These are phyloP conservation scores for Wickerhamomyces sp. DNA, from an alignment of 1,139 yeast genomes.

Conservation along the genomic window DNA sequence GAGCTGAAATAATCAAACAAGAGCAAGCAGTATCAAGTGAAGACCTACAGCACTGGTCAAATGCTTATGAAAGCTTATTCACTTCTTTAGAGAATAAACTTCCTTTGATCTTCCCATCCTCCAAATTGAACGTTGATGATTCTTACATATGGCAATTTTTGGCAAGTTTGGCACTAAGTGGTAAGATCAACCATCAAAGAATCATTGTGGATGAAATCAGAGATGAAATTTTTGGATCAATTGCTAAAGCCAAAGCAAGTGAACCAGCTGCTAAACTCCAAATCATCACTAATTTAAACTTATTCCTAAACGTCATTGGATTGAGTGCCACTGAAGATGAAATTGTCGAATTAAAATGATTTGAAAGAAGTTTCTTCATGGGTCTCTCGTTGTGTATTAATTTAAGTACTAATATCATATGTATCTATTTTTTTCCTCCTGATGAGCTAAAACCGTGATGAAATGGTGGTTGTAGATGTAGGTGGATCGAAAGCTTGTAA, in stretches of 20 bases:
- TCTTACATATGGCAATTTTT: slow-evolving; percentile 96
- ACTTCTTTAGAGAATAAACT: slow-evolving; percentile 76
- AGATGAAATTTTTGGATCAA: slow-evolving; percentile 87
- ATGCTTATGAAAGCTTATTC: slow-evolving; percentile 78
- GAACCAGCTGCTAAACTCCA: slow-evolving; percentile 55
- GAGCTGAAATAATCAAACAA: slow-evolving; percentile 90
- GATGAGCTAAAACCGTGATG: no score
- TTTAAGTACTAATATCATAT: no score
- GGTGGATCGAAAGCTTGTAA: slow-evolving; percentile 47
- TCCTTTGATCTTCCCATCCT: slow-evolving; percentile 78
- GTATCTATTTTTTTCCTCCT: no score
- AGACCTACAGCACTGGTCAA: slow-evolving; percentile 64
- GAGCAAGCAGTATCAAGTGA: slow-evolving; percentile 51
- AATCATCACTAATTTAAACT: slow-evolving; percentile 75
- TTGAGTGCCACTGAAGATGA: slow-evolving; percentile 71
- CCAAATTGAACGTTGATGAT: slow-evolving; percentile 53
- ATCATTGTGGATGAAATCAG: slow-evolving; percentile 92
- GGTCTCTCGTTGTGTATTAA: not conserved
- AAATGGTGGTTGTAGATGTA: no score
- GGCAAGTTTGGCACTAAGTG: slow-evolving; percentile 91
- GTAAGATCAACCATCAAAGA: slow-evolving; percentile 89
- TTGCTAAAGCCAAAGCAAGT: slow-evolving; percentile 68
- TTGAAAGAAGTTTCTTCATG: not conserved
- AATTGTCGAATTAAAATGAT: slow-evolving; percentile 34
- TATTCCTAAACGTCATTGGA: slow-evolving; percentile 96